phyloP scores from a whole-genome alignment of 2,329 filamentous ascomycete genomes.

The Corynespora cassiicola region DNA sequence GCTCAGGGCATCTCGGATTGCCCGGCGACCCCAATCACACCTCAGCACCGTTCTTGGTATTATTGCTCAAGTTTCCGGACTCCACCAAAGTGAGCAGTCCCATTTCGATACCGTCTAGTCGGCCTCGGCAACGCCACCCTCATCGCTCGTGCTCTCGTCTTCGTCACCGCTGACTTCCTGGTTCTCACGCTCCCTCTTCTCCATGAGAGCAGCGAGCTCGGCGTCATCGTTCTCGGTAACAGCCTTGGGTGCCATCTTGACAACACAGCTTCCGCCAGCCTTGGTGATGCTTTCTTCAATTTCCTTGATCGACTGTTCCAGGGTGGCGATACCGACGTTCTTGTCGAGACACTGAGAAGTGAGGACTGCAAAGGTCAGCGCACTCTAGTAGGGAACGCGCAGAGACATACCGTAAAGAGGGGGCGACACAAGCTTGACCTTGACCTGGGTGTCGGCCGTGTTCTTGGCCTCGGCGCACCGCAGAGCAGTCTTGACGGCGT shows the following conservation, averaged over 20 bases:
- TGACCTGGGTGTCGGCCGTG: slow-evolving; percentile 91
- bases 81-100: too few relatives aligned
- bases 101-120: slow-evolving; percentile 37
- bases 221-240: slow-evolving; percentile 99
- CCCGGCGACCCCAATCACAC: too few relatives aligned
- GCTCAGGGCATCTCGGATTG: too few relatives aligned
- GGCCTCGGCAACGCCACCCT: slow-evolving; percentile 66
- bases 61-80: too few relatives aligned
- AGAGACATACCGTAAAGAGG: slow-evolving; percentile 72
- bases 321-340: slow-evolving; percentile 77
- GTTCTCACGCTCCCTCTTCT: slow-evolving; percentile 98
- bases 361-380: slow-evolving; percentile 64
- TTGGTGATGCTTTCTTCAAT: slow-evolving; percentile 81
- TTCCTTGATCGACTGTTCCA: slow-evolving; percentile 89
- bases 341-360: slow-evolving; percentile 97
- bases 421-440: slow-evolving; percentile 97
- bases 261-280: slow-evolving; percentile 78
- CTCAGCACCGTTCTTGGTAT: too few relatives aligned
- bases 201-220: slow-evolving; percentile 96
- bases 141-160: slow-evolving; percentile 93
- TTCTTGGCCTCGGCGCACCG: slow-evolving; percentile 91
- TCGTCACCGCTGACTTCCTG: slow-evolving; percentile 97
- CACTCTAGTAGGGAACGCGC: neutral
- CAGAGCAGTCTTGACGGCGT: slow-evolving; percentile 93
- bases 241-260: slow-evolving; percentile 99